Percentiles rank a stretch among this genome's conserved stretches.
Conservation (phyloP, 2,329 filamentous ascomycete genomes). For the Lanzia echinophila region DNA sequence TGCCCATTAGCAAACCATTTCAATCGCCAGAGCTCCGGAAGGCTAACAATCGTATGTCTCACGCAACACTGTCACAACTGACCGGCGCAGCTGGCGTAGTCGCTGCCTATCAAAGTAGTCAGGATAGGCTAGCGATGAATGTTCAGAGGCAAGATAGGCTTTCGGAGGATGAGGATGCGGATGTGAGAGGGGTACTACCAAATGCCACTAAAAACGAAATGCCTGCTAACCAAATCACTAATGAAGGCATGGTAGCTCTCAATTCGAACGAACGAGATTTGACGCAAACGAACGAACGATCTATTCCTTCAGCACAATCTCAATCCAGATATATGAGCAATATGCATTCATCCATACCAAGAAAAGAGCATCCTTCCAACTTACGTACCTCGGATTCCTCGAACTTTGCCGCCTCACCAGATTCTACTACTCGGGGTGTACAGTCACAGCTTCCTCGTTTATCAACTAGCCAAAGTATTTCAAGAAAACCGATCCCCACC, state of each 20-base stretch:
- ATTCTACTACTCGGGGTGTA: slow-evolving; percentile 8
- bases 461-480: slow-evolving; percentile 37
- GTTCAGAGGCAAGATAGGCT: slow-evolving; percentile 17
- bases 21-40: slow-evolving; percentile 71
- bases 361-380: neutral
- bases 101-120: slow-evolving; percentile 35
- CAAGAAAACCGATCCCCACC: slow-evolving; percentile 46
- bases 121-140: slow-evolving; percentile 19
- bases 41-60: slow-evolving; percentile 78
- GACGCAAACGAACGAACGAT: slow-evolving; percentile 7
- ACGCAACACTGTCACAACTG: slow-evolving; percentile 73
- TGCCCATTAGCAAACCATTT: slow-evolving; percentile 62
- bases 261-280: slow-evolving; percentile 11
- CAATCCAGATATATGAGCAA: neutral
- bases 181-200: slow-evolving; percentile 34
- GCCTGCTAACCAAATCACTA: slow-evolving; percentile 30
- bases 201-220: slow-evolving; percentile 29
- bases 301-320: slow-evolving; percentile 1
- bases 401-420: slow-evolving; percentile 11
- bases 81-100: slow-evolving; percentile 56
- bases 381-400: slow-evolving; percentile 18
- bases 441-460: slow-evolving; percentile 22
- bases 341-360: slow-evolving; percentile 4
- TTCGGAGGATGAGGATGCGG: slow-evolving; percentile 29
- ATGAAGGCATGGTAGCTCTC: slow-evolving; percentile 31